Percentiles rank a stretch among this genome's conserved stretches.
Evolutionary conservation across 2,329 filamentous ascomycete genomes (phyloP).

Genomic region (Xylaria sp.): DNA sequence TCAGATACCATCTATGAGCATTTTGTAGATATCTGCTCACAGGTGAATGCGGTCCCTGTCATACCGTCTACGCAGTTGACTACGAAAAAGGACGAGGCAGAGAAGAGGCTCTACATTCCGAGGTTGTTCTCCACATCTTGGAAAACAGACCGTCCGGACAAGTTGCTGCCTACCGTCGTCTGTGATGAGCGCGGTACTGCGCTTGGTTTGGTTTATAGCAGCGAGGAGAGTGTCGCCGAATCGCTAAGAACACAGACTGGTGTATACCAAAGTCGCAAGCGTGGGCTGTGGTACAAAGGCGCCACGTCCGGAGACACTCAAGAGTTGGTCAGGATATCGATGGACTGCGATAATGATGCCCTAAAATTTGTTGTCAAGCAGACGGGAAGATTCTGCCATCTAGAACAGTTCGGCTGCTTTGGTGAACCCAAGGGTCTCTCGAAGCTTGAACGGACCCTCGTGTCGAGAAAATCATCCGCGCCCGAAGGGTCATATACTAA

Average conservation of each 20-base stretch:
- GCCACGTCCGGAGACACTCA: slow-evolving; percentile 94
- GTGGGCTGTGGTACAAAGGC: slow-evolving; percentile 96
- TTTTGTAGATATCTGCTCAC: slow-evolving; percentile 61
- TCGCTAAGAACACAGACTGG: slow-evolving; percentile 81
- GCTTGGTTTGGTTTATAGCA: slow-evolving; percentile 93
- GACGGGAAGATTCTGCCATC: slow-evolving; percentile 92
- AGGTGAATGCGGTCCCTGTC: slow-evolving; percentile 74
- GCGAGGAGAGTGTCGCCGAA: slow-evolving; percentile 87
- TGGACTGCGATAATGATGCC: slow-evolving; percentile 95
- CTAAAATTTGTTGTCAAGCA: slow-evolving; percentile 90
- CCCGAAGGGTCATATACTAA: slow-evolving; percentile 94
- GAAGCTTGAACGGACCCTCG: slow-evolving; percentile 86
- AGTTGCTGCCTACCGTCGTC: slow-evolving; percentile 88
- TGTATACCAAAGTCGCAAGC: slow-evolving; percentile 95
- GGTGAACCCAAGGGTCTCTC: slow-evolving; percentile 84
- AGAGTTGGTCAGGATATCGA: slow-evolving; percentile 82
- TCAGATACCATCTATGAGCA: slow-evolving; percentile 58
- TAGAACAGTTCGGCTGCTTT: slow-evolving; percentile 93
- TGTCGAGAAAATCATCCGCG: slow-evolving; percentile 82
- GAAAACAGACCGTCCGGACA: slow-evolving; percentile 83
- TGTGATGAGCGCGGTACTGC: slow-evolving; percentile 87
- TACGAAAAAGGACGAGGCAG: slow-evolving; percentile 68
- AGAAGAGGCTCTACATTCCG: slow-evolving; percentile 71
- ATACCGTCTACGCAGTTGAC: slow-evolving; percentile 78
- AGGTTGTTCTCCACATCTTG: slow-evolving; percentile 79